These are phyloP conservation scores for Agastache rugosa DNA, from an alignment of 257 asterid species.

Conservation along the genomic window DNA sequence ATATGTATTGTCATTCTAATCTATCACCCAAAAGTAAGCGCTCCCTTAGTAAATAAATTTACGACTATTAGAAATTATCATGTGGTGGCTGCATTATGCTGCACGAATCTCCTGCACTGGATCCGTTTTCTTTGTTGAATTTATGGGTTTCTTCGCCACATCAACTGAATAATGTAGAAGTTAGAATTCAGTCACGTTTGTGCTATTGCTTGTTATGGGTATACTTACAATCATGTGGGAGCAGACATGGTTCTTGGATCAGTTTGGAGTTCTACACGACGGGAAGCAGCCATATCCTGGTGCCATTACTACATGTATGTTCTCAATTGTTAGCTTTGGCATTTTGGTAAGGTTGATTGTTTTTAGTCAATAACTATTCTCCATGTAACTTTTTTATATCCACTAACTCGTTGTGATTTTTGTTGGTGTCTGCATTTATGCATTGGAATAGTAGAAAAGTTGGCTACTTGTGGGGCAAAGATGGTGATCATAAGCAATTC, in stretches of 20 bases:
- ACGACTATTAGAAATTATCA: neutral
- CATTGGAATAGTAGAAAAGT: conserved; percentile 64
- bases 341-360: conserved; percentile 43
- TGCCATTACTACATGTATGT: conserved; percentile 88
- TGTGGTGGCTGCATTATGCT: neutral
- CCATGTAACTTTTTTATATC: conserved; percentile 11
- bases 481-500: conserved; percentile 95
- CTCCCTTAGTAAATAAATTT: neutral
- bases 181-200: neutral
- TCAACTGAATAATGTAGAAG: conserved; percentile 15
- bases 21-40: neutral
- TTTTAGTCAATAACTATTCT: conserved; percentile 16
- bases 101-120: neutral
- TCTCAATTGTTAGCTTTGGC: conserved; percentile 45
- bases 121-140: neutral
- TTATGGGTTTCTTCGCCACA: too few relatives aligned
- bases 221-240: conserved; percentile 22
- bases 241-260: conserved; percentile 98
- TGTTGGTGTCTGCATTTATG: conserved; percentile 24
- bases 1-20: neutral
- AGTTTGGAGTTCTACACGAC: conserved; percentile 93
- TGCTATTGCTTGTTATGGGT: neutral
- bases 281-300: conserved; percentile 96
- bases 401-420: conserved; percentile 24
- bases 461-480: conserved; percentile 84